Percentiles rank a stretch among this genome's conserved stretches.
Evolutionary conservation across 306 rosid genomes (phyloP).

Genomic region (Hylodesmum podocarpum): DNA sequence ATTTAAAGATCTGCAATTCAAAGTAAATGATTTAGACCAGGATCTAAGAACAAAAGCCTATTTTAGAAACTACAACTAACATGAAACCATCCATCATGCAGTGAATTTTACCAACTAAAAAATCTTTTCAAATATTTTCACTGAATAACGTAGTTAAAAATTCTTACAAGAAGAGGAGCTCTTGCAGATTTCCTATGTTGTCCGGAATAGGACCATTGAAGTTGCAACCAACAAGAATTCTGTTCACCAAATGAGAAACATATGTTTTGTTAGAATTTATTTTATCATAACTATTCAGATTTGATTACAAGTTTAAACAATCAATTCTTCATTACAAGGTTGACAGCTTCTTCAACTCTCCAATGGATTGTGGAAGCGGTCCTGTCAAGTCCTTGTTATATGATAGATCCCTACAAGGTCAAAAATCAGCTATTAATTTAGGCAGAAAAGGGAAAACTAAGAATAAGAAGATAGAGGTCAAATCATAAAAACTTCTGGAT

Average conservation of each 20-base stretch:
- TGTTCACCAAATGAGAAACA: constrained; percentile 29
- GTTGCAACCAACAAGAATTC: constrained; percentile 61
- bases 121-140: background rate
- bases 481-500: background rate
- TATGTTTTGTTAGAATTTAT: constrained; percentile 12
- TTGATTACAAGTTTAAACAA: background rate
- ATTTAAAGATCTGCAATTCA: constrained; percentile 39
- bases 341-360: constrained; percentile 38
- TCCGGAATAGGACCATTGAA: constrained; percentile 63
- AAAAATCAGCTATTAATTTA: background rate
- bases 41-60: background rate
- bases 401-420: constrained; percentile 50
- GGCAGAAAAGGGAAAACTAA: background rate
- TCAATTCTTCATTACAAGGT: constrained; percentile 37
- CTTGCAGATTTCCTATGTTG: constrained; percentile 47
- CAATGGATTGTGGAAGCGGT: constrained; percentile 37
- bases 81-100: background rate
- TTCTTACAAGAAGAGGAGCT: constrained; percentile 51
- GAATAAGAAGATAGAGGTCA: background rate
- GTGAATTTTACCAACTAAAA: constrained; percentile 2
- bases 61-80: background rate
- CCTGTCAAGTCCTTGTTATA: constrained; percentile 51
- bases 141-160: background rate
- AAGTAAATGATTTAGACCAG: constrained; percentile 6
- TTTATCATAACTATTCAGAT: background rate